Evolutionary conservation across 2,329 filamentous ascomycete species (phyloP).

Genomic region (Ophiostoma quercus): DNA sequence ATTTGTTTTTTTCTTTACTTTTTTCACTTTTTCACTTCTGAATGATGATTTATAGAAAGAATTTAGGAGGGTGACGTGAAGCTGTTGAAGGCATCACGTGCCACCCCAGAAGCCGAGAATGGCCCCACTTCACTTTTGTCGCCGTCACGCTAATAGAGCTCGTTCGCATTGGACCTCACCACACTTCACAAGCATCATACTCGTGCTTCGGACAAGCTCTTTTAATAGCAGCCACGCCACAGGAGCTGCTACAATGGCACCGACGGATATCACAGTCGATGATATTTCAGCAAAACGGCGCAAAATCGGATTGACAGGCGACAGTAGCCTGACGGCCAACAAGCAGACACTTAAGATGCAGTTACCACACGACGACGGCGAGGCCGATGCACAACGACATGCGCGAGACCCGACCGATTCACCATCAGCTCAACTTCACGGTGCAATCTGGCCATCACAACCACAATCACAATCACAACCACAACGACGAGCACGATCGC

Average conservation of each 20-base stretch:
- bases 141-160: neutral
- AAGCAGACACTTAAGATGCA: constrained; percentile 5
- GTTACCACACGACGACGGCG: neutral
- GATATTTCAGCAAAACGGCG: constrained; percentile 23
- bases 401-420: constrained; percentile 19
- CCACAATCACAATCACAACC: too few relatives aligned
- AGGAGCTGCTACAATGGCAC: constrained; percentile 17
- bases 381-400: neutral
- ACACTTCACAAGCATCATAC: neutral
- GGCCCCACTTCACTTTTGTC: neutral
- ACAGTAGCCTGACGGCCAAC: neutral
- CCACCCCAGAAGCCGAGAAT: neutral
- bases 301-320: neutral
- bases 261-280: constrained; percentile 17
- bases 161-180: neutral
- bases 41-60: neutral
- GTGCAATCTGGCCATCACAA: constrained; percentile 17
- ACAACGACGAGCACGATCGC: neutral
- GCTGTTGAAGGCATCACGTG: neutral
- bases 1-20: neutral
- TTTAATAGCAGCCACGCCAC: neutral
- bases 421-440: constrained; percentile 26
- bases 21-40: neutral
- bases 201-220: neutral
- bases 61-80: neutral